phyloP scores from a whole-genome alignment of 2,329 filamentous ascomycete genomes.

The Beauveria medogensis region DNA sequence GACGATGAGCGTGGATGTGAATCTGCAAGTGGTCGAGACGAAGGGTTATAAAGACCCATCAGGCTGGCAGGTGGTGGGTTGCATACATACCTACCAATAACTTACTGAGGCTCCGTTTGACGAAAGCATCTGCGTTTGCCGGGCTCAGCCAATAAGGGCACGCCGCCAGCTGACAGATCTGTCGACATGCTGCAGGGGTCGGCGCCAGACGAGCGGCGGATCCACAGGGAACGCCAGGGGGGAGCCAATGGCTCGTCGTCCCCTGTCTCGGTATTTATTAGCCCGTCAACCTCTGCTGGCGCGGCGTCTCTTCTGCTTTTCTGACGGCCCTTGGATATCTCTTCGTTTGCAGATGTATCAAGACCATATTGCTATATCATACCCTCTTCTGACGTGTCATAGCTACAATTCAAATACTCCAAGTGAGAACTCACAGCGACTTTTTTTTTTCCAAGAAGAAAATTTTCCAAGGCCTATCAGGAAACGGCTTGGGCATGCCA shows the following conservation, averaged over 20 bases:
- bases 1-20: not conserved
- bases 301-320: no score
- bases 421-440: no score
- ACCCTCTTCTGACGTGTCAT: no score
- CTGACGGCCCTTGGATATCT: no score
- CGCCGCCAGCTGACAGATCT: not conserved
- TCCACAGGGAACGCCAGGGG: not conserved
- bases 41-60: no score
- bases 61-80: not conserved
- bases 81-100: not conserved
- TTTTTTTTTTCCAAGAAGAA: no score
- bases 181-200: not conserved
- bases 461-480: no score
- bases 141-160: not conserved
- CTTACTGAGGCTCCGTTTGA: not conserved
- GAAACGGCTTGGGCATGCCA: no score
- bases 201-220: not conserved
- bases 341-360: no score
- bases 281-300: no score
- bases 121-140: not conserved
- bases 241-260: not conserved
- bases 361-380: no score
- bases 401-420: no score
- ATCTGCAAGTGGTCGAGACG: not conserved
- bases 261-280: not conserved